Percentiles rank a stretch among this genome's conserved stretches.
phyloP scores from a whole-genome alignment of 164 flowering plant species.

The Aristolochia contorta region DNA sequence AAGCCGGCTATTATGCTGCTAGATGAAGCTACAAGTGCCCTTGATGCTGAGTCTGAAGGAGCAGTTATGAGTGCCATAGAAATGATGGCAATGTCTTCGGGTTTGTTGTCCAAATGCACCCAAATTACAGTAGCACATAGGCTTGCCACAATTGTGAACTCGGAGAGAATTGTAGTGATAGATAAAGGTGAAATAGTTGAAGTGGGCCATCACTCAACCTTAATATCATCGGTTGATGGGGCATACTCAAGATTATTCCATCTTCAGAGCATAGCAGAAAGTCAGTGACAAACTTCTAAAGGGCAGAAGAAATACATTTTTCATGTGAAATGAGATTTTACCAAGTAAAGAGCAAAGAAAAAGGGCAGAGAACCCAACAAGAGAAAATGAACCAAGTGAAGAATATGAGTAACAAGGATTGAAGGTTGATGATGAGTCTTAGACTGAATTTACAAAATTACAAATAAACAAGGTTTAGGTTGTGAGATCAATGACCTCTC shows the following conservation, averaged over 20 bases:
- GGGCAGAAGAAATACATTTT: neutral
- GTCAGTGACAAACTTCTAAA: neutral
- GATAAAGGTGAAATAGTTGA: conserved; percentile 57
- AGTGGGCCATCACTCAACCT: conserved; percentile 42
- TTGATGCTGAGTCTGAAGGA: conserved; percentile 57
- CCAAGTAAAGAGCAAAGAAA: no score
- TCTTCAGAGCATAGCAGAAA: conserved; percentile 30
- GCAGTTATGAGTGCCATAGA: conserved; percentile 38
- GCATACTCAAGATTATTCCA: conserved; percentile 38
- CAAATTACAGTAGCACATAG: conserved; percentile 63
- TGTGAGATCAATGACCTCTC: no score
- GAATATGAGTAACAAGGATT: no score
- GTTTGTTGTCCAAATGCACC: conserved; percentile 22
- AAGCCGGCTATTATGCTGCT: conserved; percentile 47
- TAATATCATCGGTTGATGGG: conserved; percentile 31
- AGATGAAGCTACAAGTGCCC: conserved; percentile 79
- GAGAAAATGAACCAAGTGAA: no score
- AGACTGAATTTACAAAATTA: no score
- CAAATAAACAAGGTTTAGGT: no score
- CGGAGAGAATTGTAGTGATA: conserved; percentile 59
- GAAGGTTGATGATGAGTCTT: no score
- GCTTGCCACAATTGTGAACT: conserved; percentile 47
- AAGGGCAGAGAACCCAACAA: no score
- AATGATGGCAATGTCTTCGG: conserved; percentile 13
- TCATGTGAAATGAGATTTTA: no score